Evolutionary conservation across 352 stramenopile species (phyloP).

Genomic region (Pythium phragmitis): DNA sequence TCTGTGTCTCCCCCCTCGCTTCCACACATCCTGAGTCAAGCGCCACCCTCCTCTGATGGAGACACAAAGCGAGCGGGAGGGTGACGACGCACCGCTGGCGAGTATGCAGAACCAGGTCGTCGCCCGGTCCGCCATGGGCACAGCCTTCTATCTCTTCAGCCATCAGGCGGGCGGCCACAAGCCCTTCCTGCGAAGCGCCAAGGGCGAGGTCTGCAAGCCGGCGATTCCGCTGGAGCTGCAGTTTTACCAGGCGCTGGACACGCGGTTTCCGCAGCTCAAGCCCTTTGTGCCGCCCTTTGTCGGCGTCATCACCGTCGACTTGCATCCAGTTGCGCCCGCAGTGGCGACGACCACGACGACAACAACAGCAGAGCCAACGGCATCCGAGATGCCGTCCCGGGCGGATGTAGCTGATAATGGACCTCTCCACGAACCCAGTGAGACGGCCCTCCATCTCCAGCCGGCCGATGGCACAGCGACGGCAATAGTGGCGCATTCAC

Average conservation of each 20-base stretch:
- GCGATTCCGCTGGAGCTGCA: constrained; percentile 68
- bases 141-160: constrained; percentile 76
- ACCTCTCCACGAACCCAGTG: not conserved
- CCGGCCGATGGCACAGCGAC: no score
- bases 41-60: not conserved
- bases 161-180: constrained; percentile 82
- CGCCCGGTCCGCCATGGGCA: constrained; percentile 60
- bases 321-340: constrained; percentile 20
- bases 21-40: not conserved
- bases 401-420: not conserved
- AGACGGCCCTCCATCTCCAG: constrained; percentile 5
- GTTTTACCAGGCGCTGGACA: constrained; percentile 67
- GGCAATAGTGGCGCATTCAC: not conserved
- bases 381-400: not conserved
- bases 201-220: constrained; percentile 76
- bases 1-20: not conserved
- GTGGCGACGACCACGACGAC: not conserved
- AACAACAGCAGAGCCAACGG: not conserved
- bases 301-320: constrained; percentile 62
- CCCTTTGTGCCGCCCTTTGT: constrained; percentile 69
- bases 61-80: not conserved
- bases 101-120: constrained; percentile 53
- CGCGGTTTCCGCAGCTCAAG: constrained; percentile 53
- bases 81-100: constrained; percentile 24
- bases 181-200: constrained; percentile 56